Conservation (phyloP, 495 filamentous ascomycete species). For the Terfezia claveryi region DNA sequence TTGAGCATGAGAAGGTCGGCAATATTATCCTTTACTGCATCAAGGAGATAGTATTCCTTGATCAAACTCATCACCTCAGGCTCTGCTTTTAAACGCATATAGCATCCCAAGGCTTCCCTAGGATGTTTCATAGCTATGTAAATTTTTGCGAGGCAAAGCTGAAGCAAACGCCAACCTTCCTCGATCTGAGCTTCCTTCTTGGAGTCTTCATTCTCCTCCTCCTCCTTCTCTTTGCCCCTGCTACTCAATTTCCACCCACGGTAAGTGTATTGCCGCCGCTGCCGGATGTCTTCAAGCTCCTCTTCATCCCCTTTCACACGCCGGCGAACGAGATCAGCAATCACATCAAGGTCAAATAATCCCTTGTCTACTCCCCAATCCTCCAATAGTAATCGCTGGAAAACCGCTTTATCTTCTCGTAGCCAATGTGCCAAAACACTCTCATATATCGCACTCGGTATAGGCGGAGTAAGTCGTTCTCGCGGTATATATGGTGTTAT, state of each 20-base stretch:
- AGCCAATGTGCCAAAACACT: constrained; percentile 71
- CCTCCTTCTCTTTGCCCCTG: neutral
- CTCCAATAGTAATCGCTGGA: constrained; percentile 52
- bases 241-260: neutral
- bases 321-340: constrained; percentile 49
- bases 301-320: constrained; percentile 53
- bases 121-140: constrained; percentile 58
- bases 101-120: constrained; percentile 64
- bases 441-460: constrained; percentile 73
- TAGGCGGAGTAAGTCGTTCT: constrained; percentile 45
- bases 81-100: constrained; percentile 75
- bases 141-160: constrained; percentile 61
- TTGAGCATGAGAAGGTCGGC: constrained; percentile 69
- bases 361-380: constrained; percentile 49
- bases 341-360: constrained; percentile 49
- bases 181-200: constrained; percentile 19
- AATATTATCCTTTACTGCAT: constrained; percentile 70
- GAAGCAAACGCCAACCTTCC: constrained; percentile 58
- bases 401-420: constrained; percentile 37
- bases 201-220: constrained; percentile 11
- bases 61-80: constrained; percentile 73
- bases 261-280: neutral
- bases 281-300: constrained; percentile 22
- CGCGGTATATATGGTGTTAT: constrained; percentile 67
- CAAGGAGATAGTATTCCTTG: constrained; percentile 59